phyloP scores from a whole-genome alignment of 129 eudicot genomes.

The Escallonia rubra region DNA sequence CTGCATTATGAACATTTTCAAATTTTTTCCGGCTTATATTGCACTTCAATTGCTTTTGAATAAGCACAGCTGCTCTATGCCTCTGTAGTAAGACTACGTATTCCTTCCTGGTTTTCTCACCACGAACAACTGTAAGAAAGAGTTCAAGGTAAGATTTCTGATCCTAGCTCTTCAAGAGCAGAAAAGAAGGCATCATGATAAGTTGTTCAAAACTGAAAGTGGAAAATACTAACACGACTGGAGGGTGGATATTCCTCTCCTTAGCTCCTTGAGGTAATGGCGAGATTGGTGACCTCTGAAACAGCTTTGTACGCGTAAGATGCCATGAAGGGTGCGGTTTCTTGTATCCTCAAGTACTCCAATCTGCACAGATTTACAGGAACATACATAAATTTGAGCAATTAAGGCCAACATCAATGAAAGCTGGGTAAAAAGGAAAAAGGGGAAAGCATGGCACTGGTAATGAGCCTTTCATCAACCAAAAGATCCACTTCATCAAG shows the following conservation, averaged over 20 bases:
- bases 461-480: no score
- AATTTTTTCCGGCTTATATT: conserved; percentile 41
- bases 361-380: conserved; percentile 41
- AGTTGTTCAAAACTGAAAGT: not conserved
- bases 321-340: conserved; percentile 91
- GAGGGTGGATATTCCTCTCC: conserved; percentile 55
- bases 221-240: conserved; percentile 60
- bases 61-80: conserved; percentile 76
- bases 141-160: not conserved
- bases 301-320: conserved; percentile 94
- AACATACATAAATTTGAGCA: no score
- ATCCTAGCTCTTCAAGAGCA: not conserved
- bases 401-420: no score
- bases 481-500: no score
- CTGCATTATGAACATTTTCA: conserved; percentile 38
- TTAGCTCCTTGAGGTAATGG: conserved; percentile 40
- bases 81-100: conserved; percentile 53
- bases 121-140: conserved; percentile 57
- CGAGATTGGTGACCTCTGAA: conserved; percentile 96
- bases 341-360: conserved; percentile 97
- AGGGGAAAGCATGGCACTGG: no score
- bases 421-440: no score
- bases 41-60: conserved; percentile 68
- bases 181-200: not conserved
- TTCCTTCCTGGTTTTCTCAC: conserved; percentile 77